Evolutionary conservation across 1,284 basidiomycete species (phyloP), one percentile per base, ranked within the genome.

Genomic region (Leucoagaricus sp.): DNA sequence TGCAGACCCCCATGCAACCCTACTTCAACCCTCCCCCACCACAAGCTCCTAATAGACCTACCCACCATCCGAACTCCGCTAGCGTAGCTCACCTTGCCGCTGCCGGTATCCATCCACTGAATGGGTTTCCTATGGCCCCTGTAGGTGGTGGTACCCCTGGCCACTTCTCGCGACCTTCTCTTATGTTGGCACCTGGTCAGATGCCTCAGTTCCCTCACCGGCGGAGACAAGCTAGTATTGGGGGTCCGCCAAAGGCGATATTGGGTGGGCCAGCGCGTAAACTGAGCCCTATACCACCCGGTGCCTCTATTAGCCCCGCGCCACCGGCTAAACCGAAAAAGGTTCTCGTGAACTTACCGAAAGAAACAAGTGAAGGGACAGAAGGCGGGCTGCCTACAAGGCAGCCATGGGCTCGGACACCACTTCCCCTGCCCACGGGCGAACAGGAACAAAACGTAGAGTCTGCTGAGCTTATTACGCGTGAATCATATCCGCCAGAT

Each of bases 181-280:
- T 88, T 59, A 69, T 75, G 60, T 63, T 76, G 1, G 71, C 61
- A 4, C 64, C 67, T 10, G 67, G 71, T 6, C 72, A 73, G 40
- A 71, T 69, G 28, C 77, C 72, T 46, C 83, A 82, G 0, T 87
- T 86, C 38, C 84, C 79, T 13, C 74, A 72, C 44, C 65, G 78
- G 44, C 79, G 75, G 77, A 76, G 89, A 54, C 82, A 88, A 55
- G 80, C 82, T 28, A 91, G 87, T 64, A 78, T 93, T 58, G 91
- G 91, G 13, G 90, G 90, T 4, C 90, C 90, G 12, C 90, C 91
- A 15, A 93, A 93, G 68, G 91, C 91, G 1, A 79, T 84, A 2
- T 74, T 93, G 5, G 90, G 90, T 15, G 90, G 90, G 1, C 90
- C 88, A 7, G 81, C 83, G 53, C 80, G 87, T 52, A 92, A 89